Percentiles rank a stretch among this genome's conserved stretches.
phyloP scores from a whole-genome alignment of 202 grass and related monocot species.

The Bolboschoenoplectus hybrid region DNA sequence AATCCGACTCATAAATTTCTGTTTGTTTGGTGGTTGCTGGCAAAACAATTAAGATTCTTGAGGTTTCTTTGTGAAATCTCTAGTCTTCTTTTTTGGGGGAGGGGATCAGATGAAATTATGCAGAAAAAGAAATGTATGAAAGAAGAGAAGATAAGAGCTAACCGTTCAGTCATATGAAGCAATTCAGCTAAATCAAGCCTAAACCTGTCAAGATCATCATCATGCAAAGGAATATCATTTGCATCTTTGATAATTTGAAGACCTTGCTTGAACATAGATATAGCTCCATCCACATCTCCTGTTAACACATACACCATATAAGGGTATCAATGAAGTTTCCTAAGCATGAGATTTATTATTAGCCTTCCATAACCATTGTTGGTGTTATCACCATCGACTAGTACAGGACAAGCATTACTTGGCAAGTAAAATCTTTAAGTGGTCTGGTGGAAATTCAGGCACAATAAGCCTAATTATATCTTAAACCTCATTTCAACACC shows the following conservation, averaged over 20 bases:
- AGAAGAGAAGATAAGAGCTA: slow-evolving; percentile 5
- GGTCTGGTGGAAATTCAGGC: background rate
- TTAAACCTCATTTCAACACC: background rate
- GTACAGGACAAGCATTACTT: background rate
- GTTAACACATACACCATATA: background rate
- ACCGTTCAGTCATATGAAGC: slow-evolving; percentile 49
- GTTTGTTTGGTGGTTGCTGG: background rate
- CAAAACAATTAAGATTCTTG: background rate
- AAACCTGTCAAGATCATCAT: slow-evolving; percentile 42
- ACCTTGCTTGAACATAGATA: slow-evolving; percentile 47
- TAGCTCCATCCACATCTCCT: slow-evolving; percentile 44
- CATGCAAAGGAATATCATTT: slow-evolving; percentile 47
- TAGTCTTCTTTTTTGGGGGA: background rate
- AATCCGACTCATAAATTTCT: background rate
- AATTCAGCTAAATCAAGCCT: slow-evolving; percentile 52
- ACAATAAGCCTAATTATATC: slow-evolving; percentile 7
- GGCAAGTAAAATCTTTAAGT: background rate
- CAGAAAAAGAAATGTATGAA: background rate
- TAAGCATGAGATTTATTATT: background rate
- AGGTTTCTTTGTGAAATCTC: background rate
- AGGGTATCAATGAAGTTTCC: background rate
- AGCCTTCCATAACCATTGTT: background rate
- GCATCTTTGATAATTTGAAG: slow-evolving; percentile 45
- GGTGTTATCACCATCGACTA: background rate
- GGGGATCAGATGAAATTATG: background rate